Conservation (phyloP, 2,329 filamentous ascomycete species). For the Aspergillus sp. region DNA sequence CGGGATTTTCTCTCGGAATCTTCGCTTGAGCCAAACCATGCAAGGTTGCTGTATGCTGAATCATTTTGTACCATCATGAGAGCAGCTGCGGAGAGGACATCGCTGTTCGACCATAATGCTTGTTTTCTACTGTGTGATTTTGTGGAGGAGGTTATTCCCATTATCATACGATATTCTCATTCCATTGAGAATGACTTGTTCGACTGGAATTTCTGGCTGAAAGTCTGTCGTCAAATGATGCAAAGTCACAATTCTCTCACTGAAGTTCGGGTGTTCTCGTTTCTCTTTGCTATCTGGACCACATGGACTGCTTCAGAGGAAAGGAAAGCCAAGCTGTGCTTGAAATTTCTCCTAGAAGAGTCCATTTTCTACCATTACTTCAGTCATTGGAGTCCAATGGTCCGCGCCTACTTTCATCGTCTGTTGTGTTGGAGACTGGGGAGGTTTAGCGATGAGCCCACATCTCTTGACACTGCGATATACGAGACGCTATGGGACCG, state of each 20-base stretch:
- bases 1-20: constrained; percentile 74
- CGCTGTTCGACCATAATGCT: constrained; percentile 76
- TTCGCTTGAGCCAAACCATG: constrained; percentile 54
- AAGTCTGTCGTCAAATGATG: constrained; percentile 76
- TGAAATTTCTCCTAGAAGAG: constrained; percentile 73
- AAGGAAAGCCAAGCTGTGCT: constrained; percentile 70
- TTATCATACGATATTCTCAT: constrained; percentile 63
- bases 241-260: constrained; percentile 86
- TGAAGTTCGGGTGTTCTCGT: constrained; percentile 79
- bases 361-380: constrained; percentile 79
- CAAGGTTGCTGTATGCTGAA: constrained; percentile 72
- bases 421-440: constrained; percentile 87
- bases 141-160: constrained; percentile 74
- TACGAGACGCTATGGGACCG: constrained; percentile 68
- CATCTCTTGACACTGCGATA: constrained; percentile 70
- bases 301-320: constrained; percentile 65
- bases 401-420: constrained; percentile 88
- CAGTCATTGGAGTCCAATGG: constrained; percentile 95
- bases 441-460: constrained; percentile 68
- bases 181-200: constrained; percentile 45
- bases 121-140: constrained; percentile 93
- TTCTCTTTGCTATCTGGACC: constrained; percentile 80
- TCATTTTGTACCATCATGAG: constrained; percentile 74
- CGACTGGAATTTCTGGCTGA: constrained; percentile 79
- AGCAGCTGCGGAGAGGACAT: constrained; percentile 72